A percentile compares a stretch with the other conserved stretches of the same genome.
Evolutionary conservation across 352 stramenopile species (phyloP).

Genomic region (Phytopythium cucurbitacearum): DNA sequence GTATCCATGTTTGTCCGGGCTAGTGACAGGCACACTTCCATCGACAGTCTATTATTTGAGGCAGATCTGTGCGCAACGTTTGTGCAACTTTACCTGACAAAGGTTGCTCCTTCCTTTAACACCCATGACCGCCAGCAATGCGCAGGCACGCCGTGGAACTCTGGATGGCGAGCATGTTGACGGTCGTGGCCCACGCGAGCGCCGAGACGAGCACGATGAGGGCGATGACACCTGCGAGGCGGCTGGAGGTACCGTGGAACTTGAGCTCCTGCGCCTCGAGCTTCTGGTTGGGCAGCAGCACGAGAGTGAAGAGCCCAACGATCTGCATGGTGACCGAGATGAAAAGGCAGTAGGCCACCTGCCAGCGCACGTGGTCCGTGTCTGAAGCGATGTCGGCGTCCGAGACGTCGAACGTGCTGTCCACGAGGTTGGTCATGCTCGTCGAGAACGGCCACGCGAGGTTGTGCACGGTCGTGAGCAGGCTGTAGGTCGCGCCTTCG

Average conservation of each 20-base stretch:
- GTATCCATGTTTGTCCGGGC: too few species aligned
- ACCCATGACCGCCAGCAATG: conserved; percentile 54
- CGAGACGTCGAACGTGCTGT: conserved; percentile 50
- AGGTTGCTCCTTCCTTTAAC: conserved; percentile 11
- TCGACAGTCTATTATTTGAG: too few species aligned
- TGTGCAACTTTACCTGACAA: neutral
- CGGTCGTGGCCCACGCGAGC: conserved; percentile 43
- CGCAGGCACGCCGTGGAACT: conserved; percentile 56
- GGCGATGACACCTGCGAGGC: conserved; percentile 28
- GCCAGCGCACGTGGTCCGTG: conserved; percentile 46
- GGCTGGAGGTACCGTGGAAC: conserved; percentile 40
- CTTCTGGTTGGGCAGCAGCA: conserved; percentile 61
- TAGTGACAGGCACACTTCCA: too few species aligned
- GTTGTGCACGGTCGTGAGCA: conserved; percentile 68
- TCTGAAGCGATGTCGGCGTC: conserved; percentile 57
- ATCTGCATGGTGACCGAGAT: conserved; percentile 50
- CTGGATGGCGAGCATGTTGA: conserved; percentile 62
- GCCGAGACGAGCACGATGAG: conserved; percentile 32
- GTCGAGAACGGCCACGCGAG: conserved; percentile 49
- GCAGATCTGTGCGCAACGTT: neutral
- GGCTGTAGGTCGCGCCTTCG: conserved; percentile 56
- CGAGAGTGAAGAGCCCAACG: conserved; percentile 36
- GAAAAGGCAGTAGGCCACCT: conserved; percentile 50
- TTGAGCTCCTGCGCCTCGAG: conserved; percentile 57
- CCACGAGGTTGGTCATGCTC: conserved; percentile 49